Evolutionary conservation across 176 grass and related monocot genomes (phyloP), one percentile per base, ranked within the genome.

Genomic region (Aegilops bicornis): DNA sequence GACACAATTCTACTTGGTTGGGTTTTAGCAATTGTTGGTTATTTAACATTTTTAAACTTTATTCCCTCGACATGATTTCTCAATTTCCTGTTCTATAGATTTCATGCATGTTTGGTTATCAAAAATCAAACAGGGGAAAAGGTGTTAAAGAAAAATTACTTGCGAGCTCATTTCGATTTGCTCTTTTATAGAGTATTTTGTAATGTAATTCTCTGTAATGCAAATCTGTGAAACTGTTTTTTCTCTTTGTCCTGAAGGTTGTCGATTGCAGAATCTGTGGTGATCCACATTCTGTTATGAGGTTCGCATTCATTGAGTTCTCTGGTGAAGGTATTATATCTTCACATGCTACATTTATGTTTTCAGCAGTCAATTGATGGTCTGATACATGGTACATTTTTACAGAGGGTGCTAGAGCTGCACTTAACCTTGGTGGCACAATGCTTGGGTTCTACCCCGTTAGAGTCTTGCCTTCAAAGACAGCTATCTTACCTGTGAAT

Each of bases 401-500:
- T 68, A 69, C 78, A 98, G 96, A 89, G 79, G 93, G 93, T 3
- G 93, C 96, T 15, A 92, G 89, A 77, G 37, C 84, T 82, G 96
- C 96, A 64, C 87, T 98, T 64, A 93, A 70, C 65, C 96, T 98
- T 86, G 86, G 86, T 65, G 96, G 96, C 22, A 98, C 93, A 33
- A 83, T 98, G 89, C 90, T 98, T 82, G 96, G 96, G 47, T 98
- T 84, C 84, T 98, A 94, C 80, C 93, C 96, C 61, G 88, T 98
- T 76, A 95, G 93, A 94, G 96, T 98, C 27, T 92, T 98, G 60
- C 96, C 96, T 89, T 98, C 96, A 56, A 98, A 95, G 88, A 98
- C 96, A 86, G 93, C 96, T 22, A 98, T 98, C 67, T 86, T 98
- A 74, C 96, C 96, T 92, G 96, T 98, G 82, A 98, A 98, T 94